Percentiles rank a stretch among this genome's conserved stretches.
Conservation (phyloP, 306 rosid genomes). For the Vachellia pachyceras region DNA sequence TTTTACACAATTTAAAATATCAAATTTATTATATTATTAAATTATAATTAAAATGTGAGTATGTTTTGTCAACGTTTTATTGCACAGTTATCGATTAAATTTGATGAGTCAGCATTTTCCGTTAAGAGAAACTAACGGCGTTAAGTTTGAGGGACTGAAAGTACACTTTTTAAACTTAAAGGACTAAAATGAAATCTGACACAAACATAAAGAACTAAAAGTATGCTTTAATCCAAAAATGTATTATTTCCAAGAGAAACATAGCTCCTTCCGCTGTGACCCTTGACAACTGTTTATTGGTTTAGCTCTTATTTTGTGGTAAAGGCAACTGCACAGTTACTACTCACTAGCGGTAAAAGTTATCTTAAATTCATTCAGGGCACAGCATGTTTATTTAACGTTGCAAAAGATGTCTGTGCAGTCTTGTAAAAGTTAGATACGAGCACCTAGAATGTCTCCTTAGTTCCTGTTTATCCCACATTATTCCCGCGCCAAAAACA, state of each 20-base stretch:
- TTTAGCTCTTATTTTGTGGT: background rate
- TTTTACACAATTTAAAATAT: too few relatives aligned
- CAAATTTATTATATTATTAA: too few relatives aligned
- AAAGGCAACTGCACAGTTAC: background rate
- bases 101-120: too few relatives aligned
- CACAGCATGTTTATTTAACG: background rate
- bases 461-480: background rate
- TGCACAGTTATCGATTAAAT: too few relatives aligned
- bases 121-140: too few relatives aligned
- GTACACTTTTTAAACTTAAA: too few relatives aligned
- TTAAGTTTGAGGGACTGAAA: too few relatives aligned
- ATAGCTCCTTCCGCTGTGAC: background rate
- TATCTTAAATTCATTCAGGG: background rate
- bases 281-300: background rate
- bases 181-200: too few relatives aligned
- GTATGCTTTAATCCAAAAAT: background rate
- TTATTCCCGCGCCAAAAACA: background rate
- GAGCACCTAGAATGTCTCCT: background rate
- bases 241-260: background rate
- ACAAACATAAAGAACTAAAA: too few relatives aligned
- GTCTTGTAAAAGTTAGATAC: background rate
- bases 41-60: too few relatives aligned
- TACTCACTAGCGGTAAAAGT: background rate
- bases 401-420: background rate
- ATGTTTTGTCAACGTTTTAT: too few relatives aligned